A percentile compares a stretch with the other conserved stretches of the same genome.
Evolutionary conservation across 2,329 filamentous ascomycete species (phyloP).

Genomic region (Dothistroma pini): DNA sequence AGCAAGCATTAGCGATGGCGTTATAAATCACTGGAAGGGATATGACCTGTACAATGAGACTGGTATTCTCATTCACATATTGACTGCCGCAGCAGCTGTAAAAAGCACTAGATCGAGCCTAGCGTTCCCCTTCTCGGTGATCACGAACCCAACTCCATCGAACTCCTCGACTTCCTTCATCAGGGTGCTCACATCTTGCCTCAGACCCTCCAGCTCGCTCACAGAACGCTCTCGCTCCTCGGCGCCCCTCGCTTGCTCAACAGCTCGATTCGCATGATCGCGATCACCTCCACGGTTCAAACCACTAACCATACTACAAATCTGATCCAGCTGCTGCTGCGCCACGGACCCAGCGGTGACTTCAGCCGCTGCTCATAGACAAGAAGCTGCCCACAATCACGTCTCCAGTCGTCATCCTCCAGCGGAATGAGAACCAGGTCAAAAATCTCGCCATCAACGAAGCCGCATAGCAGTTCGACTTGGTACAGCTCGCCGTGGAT

Average conservation of each 20-base stretch:
- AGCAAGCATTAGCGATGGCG: conserved; percentile 1
- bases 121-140: not conserved
- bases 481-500: not conserved
- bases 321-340: not conserved
- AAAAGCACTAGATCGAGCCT: not conserved
- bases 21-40: not conserved
- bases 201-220: not conserved
- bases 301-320: not conserved
- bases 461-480: not conserved
- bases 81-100: not conserved
- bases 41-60: not conserved
- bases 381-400: not conserved
- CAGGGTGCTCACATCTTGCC: not conserved
- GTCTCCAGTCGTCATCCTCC: not conserved
- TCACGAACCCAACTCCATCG: not conserved
- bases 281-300: not conserved
- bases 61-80: not conserved
- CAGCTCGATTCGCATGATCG: not conserved
- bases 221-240: not conserved
- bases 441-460: not conserved
- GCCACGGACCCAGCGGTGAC: not conserved
- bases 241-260: not conserved
- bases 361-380: not conserved
- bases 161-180: not conserved
- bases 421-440: not conserved